These are phyloP conservation scores for Phaseolus coccineus DNA, from an alignment of 331 rosid genomes.

Conservation along the genomic window DNA sequence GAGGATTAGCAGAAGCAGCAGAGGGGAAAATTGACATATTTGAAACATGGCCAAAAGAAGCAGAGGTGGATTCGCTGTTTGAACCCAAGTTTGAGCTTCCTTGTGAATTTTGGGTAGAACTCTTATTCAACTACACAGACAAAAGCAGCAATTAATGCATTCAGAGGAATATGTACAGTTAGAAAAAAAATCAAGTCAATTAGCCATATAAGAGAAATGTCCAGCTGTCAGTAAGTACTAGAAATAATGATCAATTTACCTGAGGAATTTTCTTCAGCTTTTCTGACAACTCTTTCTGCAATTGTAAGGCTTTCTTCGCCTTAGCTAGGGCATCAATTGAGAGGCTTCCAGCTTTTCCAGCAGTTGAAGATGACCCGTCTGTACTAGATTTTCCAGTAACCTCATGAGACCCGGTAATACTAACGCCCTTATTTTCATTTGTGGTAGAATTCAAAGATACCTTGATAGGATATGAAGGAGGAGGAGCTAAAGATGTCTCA, in stretches of 20 bases:
- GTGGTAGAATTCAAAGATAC: constrained; percentile 98
- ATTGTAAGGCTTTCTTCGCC: constrained; percentile 90
- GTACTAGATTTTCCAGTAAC: constrained; percentile 99
- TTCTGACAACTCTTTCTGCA: constrained; percentile 78
- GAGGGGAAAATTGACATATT: constrained; percentile 56
- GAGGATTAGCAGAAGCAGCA: constrained; percentile 44
- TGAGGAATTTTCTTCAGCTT: constrained; percentile 79
- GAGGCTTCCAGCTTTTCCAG: constrained; percentile 88
- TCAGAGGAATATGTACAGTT: constrained; percentile 29
- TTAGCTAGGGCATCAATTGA: constrained; percentile 86
- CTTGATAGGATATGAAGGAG: constrained; percentile 80
- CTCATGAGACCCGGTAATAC: constrained; percentile 99
- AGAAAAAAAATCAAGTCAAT: background rate
- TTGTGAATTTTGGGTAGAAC: constrained; percentile 57
- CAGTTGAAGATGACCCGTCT: constrained; percentile 98
- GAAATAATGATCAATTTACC: constrained; percentile 51
- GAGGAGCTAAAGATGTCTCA: constrained; percentile 62
- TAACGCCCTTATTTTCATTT: constrained; percentile 99
- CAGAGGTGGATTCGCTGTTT: constrained; percentile 52
- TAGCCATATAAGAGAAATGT: background rate
- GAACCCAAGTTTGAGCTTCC: constrained; percentile 51
- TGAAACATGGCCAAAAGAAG: constrained; percentile 50
- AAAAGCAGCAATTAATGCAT: constrained; percentile 48
- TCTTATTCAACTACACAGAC: constrained; percentile 70
- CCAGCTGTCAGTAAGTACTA: background rate